A percentile compares a stretch with the other conserved stretches of the same genome.
phyloP scores from a whole-genome alignment of 2,329 filamentous ascomycete species.

The Pyricularia grisea region DNA sequence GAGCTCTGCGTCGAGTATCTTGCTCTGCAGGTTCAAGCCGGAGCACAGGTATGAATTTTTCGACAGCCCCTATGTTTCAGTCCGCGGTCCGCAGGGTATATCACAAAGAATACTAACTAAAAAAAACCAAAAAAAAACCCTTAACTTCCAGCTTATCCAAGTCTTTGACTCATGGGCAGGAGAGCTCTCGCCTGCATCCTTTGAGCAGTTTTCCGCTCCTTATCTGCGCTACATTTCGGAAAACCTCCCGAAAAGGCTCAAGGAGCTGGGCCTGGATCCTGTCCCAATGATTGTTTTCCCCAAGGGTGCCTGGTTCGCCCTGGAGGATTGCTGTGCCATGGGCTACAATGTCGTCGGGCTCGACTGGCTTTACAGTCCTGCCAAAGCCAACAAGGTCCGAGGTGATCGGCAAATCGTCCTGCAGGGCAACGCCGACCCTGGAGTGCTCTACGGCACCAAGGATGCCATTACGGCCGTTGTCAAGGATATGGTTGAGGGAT shows the following conservation, averaged over 20 bases:
- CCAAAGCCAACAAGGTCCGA: slow-evolving; percentile 72
- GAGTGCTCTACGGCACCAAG: slow-evolving; percentile 77
- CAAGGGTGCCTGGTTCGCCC: slow-evolving; percentile 92
- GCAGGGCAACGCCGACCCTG: slow-evolving; percentile 94
- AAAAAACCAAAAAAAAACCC: background rate
- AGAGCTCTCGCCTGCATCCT: slow-evolving; percentile 76
- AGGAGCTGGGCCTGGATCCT: slow-evolving; percentile 62
- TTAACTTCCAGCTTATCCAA: slow-evolving; percentile 59
- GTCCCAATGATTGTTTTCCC: slow-evolving; percentile 98
- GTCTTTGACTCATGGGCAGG: slow-evolving; percentile 98
- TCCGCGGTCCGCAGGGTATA: background rate
- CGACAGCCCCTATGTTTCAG: background rate
- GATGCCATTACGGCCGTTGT: slow-evolving; percentile 76
- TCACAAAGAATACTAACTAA: slow-evolving; percentile 5
- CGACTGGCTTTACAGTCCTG: slow-evolving; percentile 90
- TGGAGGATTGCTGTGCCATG: slow-evolving; percentile 77
- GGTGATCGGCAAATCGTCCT: slow-evolving; percentile 66
- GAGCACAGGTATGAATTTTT: slow-evolving; percentile 59
- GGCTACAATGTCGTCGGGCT: slow-evolving; percentile 91
- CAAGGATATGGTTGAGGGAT: slow-evolving; percentile 79
- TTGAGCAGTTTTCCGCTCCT: slow-evolving; percentile 77
- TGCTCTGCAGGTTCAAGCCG: slow-evolving; percentile 83
- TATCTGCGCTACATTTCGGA: slow-evolving; percentile 78
- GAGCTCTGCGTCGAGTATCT: slow-evolving; percentile 93
- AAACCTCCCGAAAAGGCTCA: slow-evolving; percentile 65